Evolutionary conservation across 2,329 filamentous ascomycete genomes (phyloP).

Genomic region (Neophaeococcomyces mojaviensis): DNA sequence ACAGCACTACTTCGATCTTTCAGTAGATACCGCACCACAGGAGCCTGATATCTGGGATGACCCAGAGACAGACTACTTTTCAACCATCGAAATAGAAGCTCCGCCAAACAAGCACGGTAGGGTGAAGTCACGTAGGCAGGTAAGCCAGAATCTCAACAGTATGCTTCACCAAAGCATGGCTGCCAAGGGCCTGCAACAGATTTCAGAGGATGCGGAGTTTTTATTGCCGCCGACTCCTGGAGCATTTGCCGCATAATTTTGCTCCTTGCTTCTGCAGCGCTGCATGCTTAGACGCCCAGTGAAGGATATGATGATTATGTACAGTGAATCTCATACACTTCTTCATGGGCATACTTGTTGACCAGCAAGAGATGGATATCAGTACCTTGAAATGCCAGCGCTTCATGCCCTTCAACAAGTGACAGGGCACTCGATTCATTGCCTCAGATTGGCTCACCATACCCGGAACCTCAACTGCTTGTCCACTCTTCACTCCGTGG

Average conservation of each 20-base stretch:
- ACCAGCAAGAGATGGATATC: too few species aligned
- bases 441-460: too few species aligned
- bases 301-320: not conserved
- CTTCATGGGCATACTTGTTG: too few species aligned
- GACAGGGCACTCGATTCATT: too few species aligned
- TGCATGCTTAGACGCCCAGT: too few species aligned
- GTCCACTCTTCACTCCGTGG: too few species aligned
- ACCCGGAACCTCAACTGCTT: too few species aligned
- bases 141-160: slow-evolving; percentile 3
- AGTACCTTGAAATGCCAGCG: too few species aligned
- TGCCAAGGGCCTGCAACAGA: slow-evolving; percentile 2
- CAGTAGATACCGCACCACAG: slow-evolving; percentile 8
- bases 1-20: not conserved
- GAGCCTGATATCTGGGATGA: slow-evolving; percentile 7
- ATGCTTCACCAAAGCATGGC: not conserved
- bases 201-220: slow-evolving; percentile 4
- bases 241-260: slow-evolving; percentile 1
- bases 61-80: slow-evolving; percentile 9
- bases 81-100: slow-evolving; percentile 3
- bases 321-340: too few species aligned
- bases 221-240: slow-evolving; percentile 2
- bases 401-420: too few species aligned
- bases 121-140: slow-evolving; percentile 5
- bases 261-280: too few species aligned
- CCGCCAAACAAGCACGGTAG: not conserved